Percentiles rank a stretch among this genome's conserved stretches.
Conservation (phyloP, 2,329 filamentous ascomycete genomes). For the Blastomyces silverae region DNA sequence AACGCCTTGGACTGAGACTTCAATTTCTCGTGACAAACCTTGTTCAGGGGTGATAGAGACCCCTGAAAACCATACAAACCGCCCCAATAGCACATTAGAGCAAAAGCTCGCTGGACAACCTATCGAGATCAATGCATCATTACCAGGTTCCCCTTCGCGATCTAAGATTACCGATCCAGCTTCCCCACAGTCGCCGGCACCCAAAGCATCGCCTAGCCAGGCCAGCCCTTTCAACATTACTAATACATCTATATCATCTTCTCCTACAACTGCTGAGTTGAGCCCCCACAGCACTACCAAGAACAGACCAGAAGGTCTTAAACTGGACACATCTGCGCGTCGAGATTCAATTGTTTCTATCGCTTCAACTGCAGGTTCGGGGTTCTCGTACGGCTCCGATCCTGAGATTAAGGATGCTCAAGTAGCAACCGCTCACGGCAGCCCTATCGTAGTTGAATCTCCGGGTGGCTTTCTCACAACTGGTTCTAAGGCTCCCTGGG, state of each 20-base stretch:
- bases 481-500: constrained; percentile 25
- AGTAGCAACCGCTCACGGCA: constrained; percentile 24
- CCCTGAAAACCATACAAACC: neutral
- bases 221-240: neutral
- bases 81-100: too few species aligned
- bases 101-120: neutral
- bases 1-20: neutral
- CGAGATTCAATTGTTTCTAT: constrained; percentile 22
- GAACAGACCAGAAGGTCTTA: constrained; percentile 22
- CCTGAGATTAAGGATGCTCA: constrained; percentile 26
- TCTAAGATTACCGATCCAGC: neutral
- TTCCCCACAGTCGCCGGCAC: neutral
- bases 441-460: constrained; percentile 25
- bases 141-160: neutral
- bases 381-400: constrained; percentile 21
- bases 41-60: neutral
- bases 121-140: neutral
- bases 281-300: constrained; percentile 33
- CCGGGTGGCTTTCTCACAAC: constrained; percentile 24
- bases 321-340: constrained; percentile 23
- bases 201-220: neutral
- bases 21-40: neutral
- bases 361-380: constrained; percentile 27
- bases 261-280: constrained; percentile 1
- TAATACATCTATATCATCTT: neutral